A percentile compares a stretch with the other conserved stretches of the same genome.
phyloP scores from a whole-genome alignment of 306 rosid genomes.

The Cucurbita ficifolia region DNA sequence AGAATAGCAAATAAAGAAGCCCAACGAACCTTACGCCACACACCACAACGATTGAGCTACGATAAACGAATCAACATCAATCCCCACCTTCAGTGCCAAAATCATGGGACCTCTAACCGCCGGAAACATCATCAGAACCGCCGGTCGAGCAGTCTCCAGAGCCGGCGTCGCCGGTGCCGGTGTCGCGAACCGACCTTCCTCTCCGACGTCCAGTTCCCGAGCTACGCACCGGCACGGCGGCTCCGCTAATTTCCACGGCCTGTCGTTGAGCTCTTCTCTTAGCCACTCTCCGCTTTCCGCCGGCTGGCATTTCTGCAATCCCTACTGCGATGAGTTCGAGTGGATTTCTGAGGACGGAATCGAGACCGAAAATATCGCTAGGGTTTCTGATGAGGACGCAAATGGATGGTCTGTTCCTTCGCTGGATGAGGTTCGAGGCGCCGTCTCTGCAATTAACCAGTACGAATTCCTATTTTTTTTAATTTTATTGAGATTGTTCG shows the following conservation, averaged over 20 bases:
- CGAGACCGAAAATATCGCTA: constrained; percentile 10
- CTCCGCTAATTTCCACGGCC: not conserved
- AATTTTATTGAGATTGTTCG: not conserved
- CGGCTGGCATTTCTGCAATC: not conserved
- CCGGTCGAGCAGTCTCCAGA: not conserved
- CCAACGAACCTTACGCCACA: not conserved
- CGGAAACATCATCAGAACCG: constrained; percentile 1
- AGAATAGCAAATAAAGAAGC: not conserved
- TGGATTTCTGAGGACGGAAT: constrained; percentile 25
- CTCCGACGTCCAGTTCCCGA: not conserved
- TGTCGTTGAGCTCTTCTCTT: not conserved
- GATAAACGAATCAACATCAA: not conserved
- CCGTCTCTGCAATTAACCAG: constrained; percentile 39
- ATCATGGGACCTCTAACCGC: not conserved
- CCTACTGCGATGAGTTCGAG: constrained; percentile 21
- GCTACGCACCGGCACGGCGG: not conserved
- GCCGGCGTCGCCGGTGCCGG: not conserved
- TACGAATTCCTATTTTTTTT: not conserved
- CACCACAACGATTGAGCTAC: not conserved
- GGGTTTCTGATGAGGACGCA: constrained; percentile 15
- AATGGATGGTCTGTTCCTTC: constrained; percentile 32
- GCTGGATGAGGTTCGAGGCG: constrained; percentile 28
- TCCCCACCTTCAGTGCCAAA: not conserved
- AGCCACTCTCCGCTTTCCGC: not conserved
- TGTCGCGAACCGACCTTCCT: not conserved